These are phyloP conservation scores for Rickenella mellea DNA, from an alignment of 768 basidiomycete genomes.

Conservation along the genomic window DNA sequence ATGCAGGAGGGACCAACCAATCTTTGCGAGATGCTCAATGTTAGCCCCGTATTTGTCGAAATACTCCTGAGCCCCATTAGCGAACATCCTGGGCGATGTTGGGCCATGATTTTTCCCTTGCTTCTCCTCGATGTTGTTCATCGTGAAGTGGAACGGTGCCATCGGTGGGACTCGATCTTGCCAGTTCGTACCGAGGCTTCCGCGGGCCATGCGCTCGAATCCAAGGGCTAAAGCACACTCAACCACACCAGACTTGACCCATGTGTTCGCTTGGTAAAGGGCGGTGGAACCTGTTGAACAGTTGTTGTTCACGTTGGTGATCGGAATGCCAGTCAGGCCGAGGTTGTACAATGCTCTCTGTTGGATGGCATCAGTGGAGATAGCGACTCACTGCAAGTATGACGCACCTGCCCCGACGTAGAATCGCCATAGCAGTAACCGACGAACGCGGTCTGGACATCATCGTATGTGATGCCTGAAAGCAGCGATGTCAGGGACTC, in stretches of 20 bases:
- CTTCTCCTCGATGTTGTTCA: slow-evolving; percentile 37
- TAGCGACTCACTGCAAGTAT: neutral
- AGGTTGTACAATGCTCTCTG: slow-evolving; percentile 76
- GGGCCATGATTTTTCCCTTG: slow-evolving; percentile 61
- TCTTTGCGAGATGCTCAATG: slow-evolving; percentile 62
- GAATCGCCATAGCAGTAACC: slow-evolving; percentile 79
- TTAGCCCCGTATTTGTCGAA: slow-evolving; percentile 63
- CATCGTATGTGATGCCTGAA: slow-evolving; percentile 75
- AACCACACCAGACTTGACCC: slow-evolving; percentile 57
- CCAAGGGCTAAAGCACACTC: slow-evolving; percentile 78
- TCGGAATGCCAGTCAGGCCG: slow-evolving; percentile 75
- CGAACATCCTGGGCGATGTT: slow-evolving; percentile 63
- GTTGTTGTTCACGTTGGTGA: slow-evolving; percentile 84
- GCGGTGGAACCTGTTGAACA: slow-evolving; percentile 79
- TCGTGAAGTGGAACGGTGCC: slow-evolving; percentile 31
- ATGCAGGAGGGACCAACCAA: slow-evolving; percentile 39
- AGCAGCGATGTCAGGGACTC: neutral
- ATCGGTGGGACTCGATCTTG: slow-evolving; percentile 43
- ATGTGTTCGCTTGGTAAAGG: slow-evolving; percentile 61
- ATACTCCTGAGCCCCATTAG: slow-evolving; percentile 67
- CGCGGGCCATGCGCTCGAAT: slow-evolving; percentile 78
- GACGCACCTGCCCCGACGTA: slow-evolving; percentile 58
- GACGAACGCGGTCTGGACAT: slow-evolving; percentile 61
- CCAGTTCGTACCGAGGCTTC: slow-evolving; percentile 60
- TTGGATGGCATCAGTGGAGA: neutral